These are phyloP conservation scores for Suillus spraguei DNA, from an alignment of 768 basidiomycete species.

Conservation along the genomic window DNA sequence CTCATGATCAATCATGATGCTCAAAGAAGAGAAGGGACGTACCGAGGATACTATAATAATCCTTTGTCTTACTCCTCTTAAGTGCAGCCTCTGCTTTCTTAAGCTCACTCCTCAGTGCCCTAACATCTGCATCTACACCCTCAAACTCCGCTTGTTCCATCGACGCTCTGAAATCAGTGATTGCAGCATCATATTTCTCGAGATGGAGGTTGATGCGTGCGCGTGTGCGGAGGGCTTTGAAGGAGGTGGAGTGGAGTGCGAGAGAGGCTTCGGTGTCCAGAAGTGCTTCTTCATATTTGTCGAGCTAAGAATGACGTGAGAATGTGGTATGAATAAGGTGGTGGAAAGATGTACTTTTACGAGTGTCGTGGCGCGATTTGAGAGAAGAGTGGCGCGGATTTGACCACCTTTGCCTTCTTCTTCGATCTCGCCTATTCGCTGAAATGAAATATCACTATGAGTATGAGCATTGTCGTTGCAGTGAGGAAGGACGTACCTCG, in stretches of 20 bases:
- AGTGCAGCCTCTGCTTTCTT: conserved; percentile 81
- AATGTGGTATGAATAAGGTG: not conserved
- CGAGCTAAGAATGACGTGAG: conserved; percentile 45
- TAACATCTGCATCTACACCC: conserved; percentile 62
- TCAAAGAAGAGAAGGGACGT: not conserved
- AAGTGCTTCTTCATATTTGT: conserved; percentile 68
- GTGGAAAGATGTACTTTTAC: conserved; percentile 54
- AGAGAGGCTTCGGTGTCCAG: conserved; percentile 73
- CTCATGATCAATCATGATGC: not conserved
- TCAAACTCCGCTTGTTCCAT: conserved; percentile 73
- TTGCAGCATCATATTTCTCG: conserved; percentile 70
- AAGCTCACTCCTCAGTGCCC: conserved; percentile 63
- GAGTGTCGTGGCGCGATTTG: conserved; percentile 82
- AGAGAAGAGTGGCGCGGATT: conserved; percentile 77
- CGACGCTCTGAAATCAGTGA: conserved; percentile 80
- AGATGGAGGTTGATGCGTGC: conserved; percentile 77
- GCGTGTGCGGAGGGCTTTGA: conserved; percentile 86
- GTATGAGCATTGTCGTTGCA: not conserved
- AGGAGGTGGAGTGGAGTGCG: conserved; percentile 59
- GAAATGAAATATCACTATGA: conserved; percentile 7
- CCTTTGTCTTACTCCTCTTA: conserved; percentile 89
- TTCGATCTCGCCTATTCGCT: conserved; percentile 67
- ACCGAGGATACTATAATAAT: conserved; percentile 82
- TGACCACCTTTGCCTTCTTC: conserved; percentile 82
- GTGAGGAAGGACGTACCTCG: conserved; percentile 45